Base-by-base conservation (phyloP, 2,329 filamentous ascomycete genomes). In the Thielaviopsis euricoi region DNA sequence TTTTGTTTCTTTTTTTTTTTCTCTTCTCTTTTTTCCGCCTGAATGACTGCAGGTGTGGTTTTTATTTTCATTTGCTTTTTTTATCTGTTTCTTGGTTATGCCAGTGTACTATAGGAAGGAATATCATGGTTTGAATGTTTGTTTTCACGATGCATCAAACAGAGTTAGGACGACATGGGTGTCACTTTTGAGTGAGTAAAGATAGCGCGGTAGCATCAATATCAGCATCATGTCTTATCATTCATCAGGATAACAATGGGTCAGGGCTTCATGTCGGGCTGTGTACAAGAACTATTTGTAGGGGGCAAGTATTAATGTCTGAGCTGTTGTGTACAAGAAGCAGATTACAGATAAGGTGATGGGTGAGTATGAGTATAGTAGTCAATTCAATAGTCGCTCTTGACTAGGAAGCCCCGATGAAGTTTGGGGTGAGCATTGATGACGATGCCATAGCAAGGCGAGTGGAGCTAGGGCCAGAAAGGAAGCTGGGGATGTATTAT, bases 81-180 rank as follows among this genome's bases (percentile, higher is more conserved):
- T 56, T 19, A 43, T 26, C 25, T 56, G 22, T 26, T 49, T 19
- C 37, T 56, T 17, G 37, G 23, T 51, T 17, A 43, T 57, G 37
- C 17, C 7, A 29, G 23, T 59, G 58, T 59, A 59, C 53, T 52
- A 50, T 59, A 59, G 58, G 53, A 59, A 55, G 50, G 53, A 57
- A 59, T 54, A 56, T 56, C 25, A 55, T 55, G 53, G 58, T 40
- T 17, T 40, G 15, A 17, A 40, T 40, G 37, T 40, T 40, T 40
- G 37, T 40, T 40, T 40, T 40, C 10, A 40, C 37, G 37, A 40
- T 40, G 37, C 37, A 40, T 40, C 37, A 40, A 40, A 40, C 37
- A 40, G 10, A 40, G 15, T 26, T 26, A 40, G 37, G 37, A 40
- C 37, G 37, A 40, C 3, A 40, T 12, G 37, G 15, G 15, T 6